Conservation (phyloP, 2,329 filamentous ascomycete genomes). For the Exophiala viscosa region DNA sequence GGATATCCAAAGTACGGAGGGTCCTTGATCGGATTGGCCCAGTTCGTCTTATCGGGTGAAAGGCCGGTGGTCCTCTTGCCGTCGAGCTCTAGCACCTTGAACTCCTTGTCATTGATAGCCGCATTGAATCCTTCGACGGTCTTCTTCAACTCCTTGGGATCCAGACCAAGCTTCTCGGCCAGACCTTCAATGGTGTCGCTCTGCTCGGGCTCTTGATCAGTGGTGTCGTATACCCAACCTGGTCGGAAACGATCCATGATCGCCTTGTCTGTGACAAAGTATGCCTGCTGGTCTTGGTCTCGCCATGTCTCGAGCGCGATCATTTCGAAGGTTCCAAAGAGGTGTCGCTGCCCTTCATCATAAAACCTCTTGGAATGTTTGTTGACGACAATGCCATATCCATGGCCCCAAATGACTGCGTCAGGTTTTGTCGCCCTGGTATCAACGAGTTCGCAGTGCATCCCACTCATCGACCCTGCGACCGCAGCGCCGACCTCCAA, state of each 20-base stretch:
- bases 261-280: slow-evolving; percentile 40
- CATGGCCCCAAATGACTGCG: slow-evolving; percentile 41
- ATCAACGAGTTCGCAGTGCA: slow-evolving; percentile 44
- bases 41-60: slow-evolving; percentile 37
- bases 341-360: slow-evolving; percentile 38
- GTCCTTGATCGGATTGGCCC: slow-evolving; percentile 39
- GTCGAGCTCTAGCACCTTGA: slow-evolving; percentile 40
- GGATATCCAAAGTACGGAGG: slow-evolving; percentile 39
- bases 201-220: slow-evolving; percentile 40
- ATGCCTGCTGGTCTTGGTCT: slow-evolving; percentile 41
- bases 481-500: slow-evolving; percentile 41
- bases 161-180: slow-evolving; percentile 37
- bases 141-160: slow-evolving; percentile 37
- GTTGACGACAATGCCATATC: slow-evolving; percentile 46
- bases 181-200: slow-evolving; percentile 40
- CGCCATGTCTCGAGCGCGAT: slow-evolving; percentile 41
- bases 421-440: slow-evolving; percentile 41
- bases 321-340: slow-evolving; percentile 45
- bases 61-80: slow-evolving; percentile 37
- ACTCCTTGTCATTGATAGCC: slow-evolving; percentile 37
- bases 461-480: slow-evolving; percentile 40
- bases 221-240: slow-evolving; percentile 44
- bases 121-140: slow-evolving; percentile 41
- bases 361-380: slow-evolving; percentile 39
- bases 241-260: slow-evolving; percentile 43